A percentile compares a stretch with the other conserved stretches of the same genome.
phyloP scores from a whole-genome alignment of 371 early-diverging fungal genomes.

The Coemansia sp. region DNA sequence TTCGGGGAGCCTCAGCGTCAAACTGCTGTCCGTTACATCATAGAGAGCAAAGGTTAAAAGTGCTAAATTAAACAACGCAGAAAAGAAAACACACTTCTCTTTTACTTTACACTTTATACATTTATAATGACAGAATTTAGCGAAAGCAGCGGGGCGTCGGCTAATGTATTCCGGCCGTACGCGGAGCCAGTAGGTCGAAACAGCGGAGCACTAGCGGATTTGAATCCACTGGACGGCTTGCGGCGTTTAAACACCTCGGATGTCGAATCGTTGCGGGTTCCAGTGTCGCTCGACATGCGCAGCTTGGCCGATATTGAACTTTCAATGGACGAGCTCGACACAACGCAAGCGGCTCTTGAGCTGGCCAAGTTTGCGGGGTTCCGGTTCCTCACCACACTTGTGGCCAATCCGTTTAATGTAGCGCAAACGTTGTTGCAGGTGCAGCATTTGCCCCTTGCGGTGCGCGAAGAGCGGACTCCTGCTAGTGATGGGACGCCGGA shows the following conservation, averaged over 20 bases:
- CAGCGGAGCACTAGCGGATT: slow-evolving; percentile 24
- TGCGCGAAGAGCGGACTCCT: slow-evolving; percentile 21
- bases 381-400: slow-evolving; percentile 64
- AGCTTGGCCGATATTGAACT: slow-evolving; percentile 14
- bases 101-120: not conserved
- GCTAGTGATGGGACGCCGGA: slow-evolving; percentile 23
- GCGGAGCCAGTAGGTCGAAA: slow-evolving; percentile 25
- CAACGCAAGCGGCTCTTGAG: slow-evolving; percentile 53
- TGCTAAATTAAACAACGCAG: no score
- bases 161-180: slow-evolving; percentile 42
- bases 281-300: not conserved
- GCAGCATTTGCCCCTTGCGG: slow-evolving; percentile 69
- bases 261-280: slow-evolving; percentile 5
- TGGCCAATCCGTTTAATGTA: slow-evolving; percentile 72
- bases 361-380: slow-evolving; percentile 62
- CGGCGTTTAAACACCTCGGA: slow-evolving; percentile 13
- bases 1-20: no score
- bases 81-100: not conserved
- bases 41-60: no score
- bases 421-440: slow-evolving; percentile 77
- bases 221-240: slow-evolving; percentile 34
- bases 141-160: slow-evolving; percentile 11
- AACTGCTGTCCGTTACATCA: no score
- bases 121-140: slow-evolving; percentile 36
- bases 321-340: slow-evolving; percentile 23